phyloP scores from a whole-genome alignment of 805 yeast genomes.

The Metschnikowia baotianmanensis region DNA sequence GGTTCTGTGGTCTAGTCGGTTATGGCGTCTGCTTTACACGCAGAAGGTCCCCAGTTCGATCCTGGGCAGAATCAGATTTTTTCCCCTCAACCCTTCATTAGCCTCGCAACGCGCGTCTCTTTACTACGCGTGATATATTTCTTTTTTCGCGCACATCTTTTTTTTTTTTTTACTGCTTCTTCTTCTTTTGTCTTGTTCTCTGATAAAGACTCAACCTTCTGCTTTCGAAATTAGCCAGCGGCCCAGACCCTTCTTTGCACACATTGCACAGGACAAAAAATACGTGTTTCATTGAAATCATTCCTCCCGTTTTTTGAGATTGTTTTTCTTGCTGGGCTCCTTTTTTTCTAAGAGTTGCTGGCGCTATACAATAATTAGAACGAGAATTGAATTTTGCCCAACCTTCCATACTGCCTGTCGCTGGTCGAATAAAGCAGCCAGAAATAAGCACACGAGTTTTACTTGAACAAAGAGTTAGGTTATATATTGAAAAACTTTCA shows the following conservation, averaged over 20 bases:
- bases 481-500: too few relatives aligned
- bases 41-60: conserved; percentile 99
- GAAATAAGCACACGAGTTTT: too few relatives aligned
- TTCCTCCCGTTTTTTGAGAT: too few relatives aligned
- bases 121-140: conserved; percentile 1
- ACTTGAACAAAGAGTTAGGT: too few relatives aligned
- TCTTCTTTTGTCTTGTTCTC: background rate
- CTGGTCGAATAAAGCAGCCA: too few relatives aligned
- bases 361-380: too few relatives aligned
- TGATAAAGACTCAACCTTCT: conserved; percentile 1
- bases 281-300: too few relatives aligned
- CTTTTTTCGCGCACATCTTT: conserved; percentile 1
- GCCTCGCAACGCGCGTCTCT: background rate
- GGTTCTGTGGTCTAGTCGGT: conserved; percentile 99
- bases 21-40: conserved; percentile 99
- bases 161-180: conserved; percentile 1
- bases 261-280: too few relatives aligned
- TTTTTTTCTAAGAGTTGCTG: too few relatives aligned
- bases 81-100: background rate
- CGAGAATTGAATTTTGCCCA: too few relatives aligned
- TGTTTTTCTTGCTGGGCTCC: too few relatives aligned
- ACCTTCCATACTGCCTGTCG: too few relatives aligned
- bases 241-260: background rate
- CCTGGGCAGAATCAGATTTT: conserved; percentile 94
- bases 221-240: conserved; percentile 5